Evolutionary conservation across 1,284 basidiomycete genomes (phyloP).

Genomic region (Cutaneotrichosporon daszewskae): DNA sequence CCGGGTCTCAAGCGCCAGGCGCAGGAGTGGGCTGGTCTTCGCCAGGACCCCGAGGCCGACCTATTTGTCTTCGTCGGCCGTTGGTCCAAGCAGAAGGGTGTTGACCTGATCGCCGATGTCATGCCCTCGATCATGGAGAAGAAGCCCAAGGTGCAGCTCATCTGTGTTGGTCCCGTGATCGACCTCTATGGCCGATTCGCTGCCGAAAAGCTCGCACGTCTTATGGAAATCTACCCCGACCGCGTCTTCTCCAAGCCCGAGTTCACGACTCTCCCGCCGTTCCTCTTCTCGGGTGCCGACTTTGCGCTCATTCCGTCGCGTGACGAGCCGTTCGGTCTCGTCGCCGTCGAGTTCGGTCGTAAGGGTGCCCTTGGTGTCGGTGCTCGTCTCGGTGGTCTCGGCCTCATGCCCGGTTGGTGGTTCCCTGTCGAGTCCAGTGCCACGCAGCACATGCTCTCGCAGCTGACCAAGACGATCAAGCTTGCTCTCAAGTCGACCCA

Average conservation of each 20-base stretch:
- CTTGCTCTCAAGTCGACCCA: constrained; percentile 82
- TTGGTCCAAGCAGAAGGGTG: constrained; percentile 95
- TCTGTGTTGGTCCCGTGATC: constrained; percentile 85
- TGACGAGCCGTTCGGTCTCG: constrained; percentile 89
- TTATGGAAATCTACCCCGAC: constrained; percentile 91
- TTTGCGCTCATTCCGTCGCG: constrained; percentile 89
- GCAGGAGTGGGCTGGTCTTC: constrained; percentile 87
- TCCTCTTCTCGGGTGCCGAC: constrained; percentile 86
- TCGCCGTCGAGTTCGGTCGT: constrained; percentile 89
- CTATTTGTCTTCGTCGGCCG: constrained; percentile 91
- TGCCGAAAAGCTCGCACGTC: constrained; percentile 79
- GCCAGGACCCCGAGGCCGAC: constrained; percentile 80
- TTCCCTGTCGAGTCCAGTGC: constrained; percentile 89
- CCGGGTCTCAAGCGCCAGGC: constrained; percentile 83
- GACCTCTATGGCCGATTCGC: constrained; percentile 90
- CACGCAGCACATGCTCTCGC: constrained; percentile 88
- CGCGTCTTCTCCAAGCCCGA: constrained; percentile 88
- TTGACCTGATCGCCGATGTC: constrained; percentile 88
- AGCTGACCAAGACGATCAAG: constrained; percentile 87
- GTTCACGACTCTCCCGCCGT: constrained; percentile 87
- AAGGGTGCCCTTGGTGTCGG: constrained; percentile 93
- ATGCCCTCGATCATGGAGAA: constrained; percentile 85
- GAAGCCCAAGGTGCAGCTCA: constrained; percentile 73
- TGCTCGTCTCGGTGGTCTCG: constrained; percentile 82
- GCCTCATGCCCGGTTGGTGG: constrained; percentile 97